Evolutionary conservation across 768 basidiomycete genomes (phyloP).

Genomic region (Serendipita sp.): DNA sequence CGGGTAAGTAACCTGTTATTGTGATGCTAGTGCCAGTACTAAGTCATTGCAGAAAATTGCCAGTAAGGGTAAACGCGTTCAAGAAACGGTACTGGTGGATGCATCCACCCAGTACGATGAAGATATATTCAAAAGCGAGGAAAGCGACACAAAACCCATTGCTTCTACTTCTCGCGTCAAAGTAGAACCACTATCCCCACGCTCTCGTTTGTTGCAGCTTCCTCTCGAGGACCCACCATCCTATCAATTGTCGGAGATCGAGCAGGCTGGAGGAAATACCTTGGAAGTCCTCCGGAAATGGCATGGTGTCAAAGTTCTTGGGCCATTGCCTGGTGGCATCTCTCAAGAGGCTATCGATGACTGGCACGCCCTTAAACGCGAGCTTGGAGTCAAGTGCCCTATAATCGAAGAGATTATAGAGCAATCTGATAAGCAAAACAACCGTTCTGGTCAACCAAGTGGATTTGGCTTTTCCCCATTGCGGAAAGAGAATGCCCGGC

Average conservation of each 20-base stretch:
- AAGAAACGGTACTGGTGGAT: constrained; percentile 19
- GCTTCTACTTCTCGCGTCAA: constrained; percentile 40
- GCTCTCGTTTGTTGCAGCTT: constrained; percentile 15
- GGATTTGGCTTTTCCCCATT: constrained; percentile 4
- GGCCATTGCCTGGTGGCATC: constrained; percentile 33
- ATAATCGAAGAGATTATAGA: constrained; percentile 62
- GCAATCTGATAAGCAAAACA: constrained; percentile 14
- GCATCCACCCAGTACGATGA: constrained; percentile 19
- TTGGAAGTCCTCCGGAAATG: constrained; percentile 46
- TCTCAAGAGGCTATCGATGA: constrained; percentile 54
- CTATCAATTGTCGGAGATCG: constrained; percentile 24
- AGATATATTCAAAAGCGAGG: constrained; percentile 38
- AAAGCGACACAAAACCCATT: constrained; percentile 43
- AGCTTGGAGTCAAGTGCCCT: constrained; percentile 58
- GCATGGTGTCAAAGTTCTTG: constrained; percentile 41
- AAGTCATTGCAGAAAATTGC: constrained; percentile 40
- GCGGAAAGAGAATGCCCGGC: constrained; percentile 14
- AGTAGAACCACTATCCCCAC: constrained; percentile 18
- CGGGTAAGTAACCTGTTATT: constrained; percentile 28
- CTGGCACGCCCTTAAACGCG: constrained; percentile 65
- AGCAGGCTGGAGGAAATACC: constrained; percentile 31
- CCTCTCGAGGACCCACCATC: constrained; percentile 36
- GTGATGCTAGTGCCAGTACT: constrained; percentile 7
- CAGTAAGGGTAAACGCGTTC: constrained; percentile 34
- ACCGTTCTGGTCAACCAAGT: constrained; percentile 6